Evolutionary conservation across 2,329 filamentous ascomycete species (phyloP), one percentile per base, ranked within the genome.

Genomic region (Capronia americana): DNA sequence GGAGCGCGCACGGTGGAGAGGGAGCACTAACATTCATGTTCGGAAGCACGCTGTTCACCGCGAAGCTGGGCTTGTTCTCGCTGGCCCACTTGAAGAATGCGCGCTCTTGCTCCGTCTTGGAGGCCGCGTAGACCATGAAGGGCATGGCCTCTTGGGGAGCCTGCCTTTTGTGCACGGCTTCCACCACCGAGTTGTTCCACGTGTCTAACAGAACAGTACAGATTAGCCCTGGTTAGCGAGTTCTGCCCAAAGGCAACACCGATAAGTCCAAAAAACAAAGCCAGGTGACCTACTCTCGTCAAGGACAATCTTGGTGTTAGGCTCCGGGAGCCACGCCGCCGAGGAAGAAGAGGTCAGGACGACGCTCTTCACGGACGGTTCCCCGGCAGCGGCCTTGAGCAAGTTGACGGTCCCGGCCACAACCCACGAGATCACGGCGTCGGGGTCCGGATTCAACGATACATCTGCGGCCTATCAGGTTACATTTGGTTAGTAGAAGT

Each of bases 51-150:
- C 65, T 63, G 53, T 75, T 76, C 46, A 77, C 61, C 2, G 38
- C 55, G 57, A 74, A 76, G 12, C 68, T 54, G 0, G 70, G 73
- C 1, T 72, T 69, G 4, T 73, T 59, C 55, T 78, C 73, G 24
- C 75, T 66, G 1, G 76, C 66, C 50, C 75, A 82, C 14, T 78
- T 74, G 79, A 79, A 82, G 5, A 77, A 50, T 1, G 74, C 76
- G 62, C 77, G 73, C 58, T 82, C 80, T 0, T 73, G 73, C 34
- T 76, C 74, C 1, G 74, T 67, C 63, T 82, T 82, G 64, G 79
- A 80, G 0, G 80, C 79, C 0, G 67, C 69, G 57, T 82, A 82
- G 1, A 78, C 74, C 59, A 60, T n/a, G 12, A 46, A 60, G 17
- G 73, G 69, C 2, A 75, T 71, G 0, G 68, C 32, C 0, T 71